These are phyloP conservation scores for Choanephora cucurbitarum DNA, from an alignment of 371 early-diverging fungal genomes.

Conservation along the genomic window DNA sequence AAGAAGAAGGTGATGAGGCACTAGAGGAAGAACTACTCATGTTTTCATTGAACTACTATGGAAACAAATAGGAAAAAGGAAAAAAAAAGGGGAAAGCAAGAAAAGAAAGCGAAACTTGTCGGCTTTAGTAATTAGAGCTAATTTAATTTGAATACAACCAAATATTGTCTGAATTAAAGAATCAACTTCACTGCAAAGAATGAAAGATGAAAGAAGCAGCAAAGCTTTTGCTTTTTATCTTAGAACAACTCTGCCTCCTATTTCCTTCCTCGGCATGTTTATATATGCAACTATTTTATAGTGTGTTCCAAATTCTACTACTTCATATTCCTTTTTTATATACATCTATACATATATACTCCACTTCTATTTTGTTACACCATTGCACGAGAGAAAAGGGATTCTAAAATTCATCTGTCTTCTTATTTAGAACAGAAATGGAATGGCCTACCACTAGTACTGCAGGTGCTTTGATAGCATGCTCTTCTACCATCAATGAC, in stretches of 20 bases:
- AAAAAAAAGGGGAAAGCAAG: neutral
- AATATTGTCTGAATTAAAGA: neutral
- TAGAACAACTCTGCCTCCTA: too few species aligned
- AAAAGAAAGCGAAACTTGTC: neutral
- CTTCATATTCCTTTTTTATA: neutral
- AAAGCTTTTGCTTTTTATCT: neutral
- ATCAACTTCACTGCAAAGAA: too few species aligned
- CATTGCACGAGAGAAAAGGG: neutral
- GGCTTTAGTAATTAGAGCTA: neutral
- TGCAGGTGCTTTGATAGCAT: constrained; percentile 68
- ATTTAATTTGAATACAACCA: neutral
- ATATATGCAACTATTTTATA: too few species aligned
- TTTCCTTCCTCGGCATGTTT: too few species aligned
- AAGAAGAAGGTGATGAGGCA: constrained; percentile 24
- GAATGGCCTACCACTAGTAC: constrained; percentile 66
- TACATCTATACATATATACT: neutral
- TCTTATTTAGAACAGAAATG: constrained; percentile 18
- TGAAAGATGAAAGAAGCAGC: neutral
- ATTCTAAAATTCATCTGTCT: neutral
- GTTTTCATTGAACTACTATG: constrained; percentile 15
- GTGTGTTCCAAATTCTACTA: neutral
- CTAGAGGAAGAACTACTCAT: constrained; percentile 30
- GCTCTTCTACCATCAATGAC: constrained; percentile 47
- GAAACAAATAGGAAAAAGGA: neutral
- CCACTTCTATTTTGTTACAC: neutral